These are phyloP conservation scores for Pichia thaimueangensis DNA, from an alignment of 805 yeast species.

Conservation along the genomic window DNA sequence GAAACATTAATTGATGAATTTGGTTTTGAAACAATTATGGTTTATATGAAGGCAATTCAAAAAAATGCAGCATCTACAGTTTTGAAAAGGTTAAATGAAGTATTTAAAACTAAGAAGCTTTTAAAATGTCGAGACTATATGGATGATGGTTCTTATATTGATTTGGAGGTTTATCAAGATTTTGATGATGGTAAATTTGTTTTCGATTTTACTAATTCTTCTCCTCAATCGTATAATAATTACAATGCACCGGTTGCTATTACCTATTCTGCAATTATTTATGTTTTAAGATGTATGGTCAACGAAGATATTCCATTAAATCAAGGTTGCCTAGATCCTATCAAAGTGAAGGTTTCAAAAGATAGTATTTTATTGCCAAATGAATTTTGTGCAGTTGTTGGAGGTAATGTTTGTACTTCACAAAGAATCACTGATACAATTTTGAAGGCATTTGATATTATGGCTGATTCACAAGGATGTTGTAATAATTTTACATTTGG, in stretches of 20 bases:
- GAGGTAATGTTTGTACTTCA: conserved; percentile 92
- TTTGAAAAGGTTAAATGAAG: conserved; percentile 39
- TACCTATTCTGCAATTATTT: conserved; percentile 80
- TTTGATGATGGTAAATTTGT: conserved; percentile 45
- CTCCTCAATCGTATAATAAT: conserved; percentile 80
- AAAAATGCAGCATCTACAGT: conserved; percentile 70
- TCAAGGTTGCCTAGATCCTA: conserved; percentile 85
- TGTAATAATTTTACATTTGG: conserved; percentile 95
- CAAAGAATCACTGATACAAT: conserved; percentile 90
- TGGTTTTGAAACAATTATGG: conserved; percentile 49
- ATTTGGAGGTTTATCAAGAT: conserved; percentile 44
- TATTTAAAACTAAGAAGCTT: conserved; percentile 33
- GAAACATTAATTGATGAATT: conserved; percentile 57
- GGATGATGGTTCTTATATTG: conserved; percentile 76
- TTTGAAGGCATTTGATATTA: conserved; percentile 76
- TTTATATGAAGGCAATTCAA: conserved; percentile 79
- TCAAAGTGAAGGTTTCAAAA: conserved; percentile 57
- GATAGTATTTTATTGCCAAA: conserved; percentile 66
- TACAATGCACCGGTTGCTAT: conserved; percentile 91
- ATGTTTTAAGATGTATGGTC: conserved; percentile 79
- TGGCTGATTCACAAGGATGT: conserved; percentile 95
- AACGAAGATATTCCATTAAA: conserved; percentile 86
- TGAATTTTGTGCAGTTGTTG: conserved; percentile 86
- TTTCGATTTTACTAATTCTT: conserved; percentile 82
- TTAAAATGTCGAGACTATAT: conserved; percentile 58